phyloP scores from a whole-genome alignment of 1,284 basidiomycete species.

The Malassezia cuniculi region DNA sequence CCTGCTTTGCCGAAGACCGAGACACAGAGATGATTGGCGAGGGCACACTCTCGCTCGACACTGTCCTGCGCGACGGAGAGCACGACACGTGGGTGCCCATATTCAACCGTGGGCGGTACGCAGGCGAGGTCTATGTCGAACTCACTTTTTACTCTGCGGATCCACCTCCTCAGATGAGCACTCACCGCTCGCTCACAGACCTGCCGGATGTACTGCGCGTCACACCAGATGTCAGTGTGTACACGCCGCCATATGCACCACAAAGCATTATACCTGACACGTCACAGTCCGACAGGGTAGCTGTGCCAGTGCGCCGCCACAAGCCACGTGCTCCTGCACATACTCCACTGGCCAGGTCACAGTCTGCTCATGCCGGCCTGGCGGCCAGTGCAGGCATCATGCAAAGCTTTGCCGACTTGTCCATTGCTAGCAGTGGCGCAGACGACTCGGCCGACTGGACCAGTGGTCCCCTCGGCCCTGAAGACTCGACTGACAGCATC shows the following conservation, averaged over 20 bases:
- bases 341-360: too few relatives aligned
- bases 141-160: constrained; percentile 41
- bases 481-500: too few relatives aligned
- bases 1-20: constrained; percentile 86
- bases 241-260: not conserved
- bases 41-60: constrained; percentile 68
- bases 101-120: constrained; percentile 36
- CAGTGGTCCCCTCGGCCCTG: too few relatives aligned
- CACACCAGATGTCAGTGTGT: not conserved
- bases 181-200: not conserved
- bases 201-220: not conserved
- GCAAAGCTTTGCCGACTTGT: too few relatives aligned
- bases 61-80: constrained; percentile 83
- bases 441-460: too few relatives aligned
- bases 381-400: too few relatives aligned
- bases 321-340: too few relatives aligned
- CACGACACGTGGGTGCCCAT: constrained; percentile 88
- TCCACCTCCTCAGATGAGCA: constrained; percentile 18
- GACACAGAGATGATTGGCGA: constrained; percentile 93
- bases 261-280: too few relatives aligned
- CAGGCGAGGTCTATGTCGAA: constrained; percentile 43
- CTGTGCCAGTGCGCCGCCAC: too few relatives aligned
- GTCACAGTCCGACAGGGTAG: too few relatives aligned
- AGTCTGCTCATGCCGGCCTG: too few relatives aligned
- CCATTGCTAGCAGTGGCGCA: too few relatives aligned